A percentile compares a stretch with the other conserved stretches of the same genome.
These are phyloP conservation scores for Cercospora sp. DNA, from an alignment of 2,329 filamentous ascomycete species.

Conservation along the genomic window DNA sequence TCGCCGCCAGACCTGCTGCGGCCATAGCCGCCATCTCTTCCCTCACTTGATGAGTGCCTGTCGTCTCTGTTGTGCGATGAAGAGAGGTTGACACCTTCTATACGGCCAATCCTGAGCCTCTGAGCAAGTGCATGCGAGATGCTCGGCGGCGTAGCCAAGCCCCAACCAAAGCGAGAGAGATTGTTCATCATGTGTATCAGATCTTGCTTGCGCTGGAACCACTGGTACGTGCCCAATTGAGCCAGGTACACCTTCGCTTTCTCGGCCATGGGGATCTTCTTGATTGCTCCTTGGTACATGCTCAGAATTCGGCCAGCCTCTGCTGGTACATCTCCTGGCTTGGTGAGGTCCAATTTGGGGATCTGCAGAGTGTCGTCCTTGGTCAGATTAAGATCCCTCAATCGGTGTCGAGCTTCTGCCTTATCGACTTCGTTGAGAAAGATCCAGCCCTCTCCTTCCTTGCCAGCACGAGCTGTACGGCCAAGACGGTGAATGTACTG, in stretches of 20 bases:
- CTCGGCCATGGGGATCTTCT: constrained; percentile 44
- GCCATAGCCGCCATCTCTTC: constrained; percentile 12
- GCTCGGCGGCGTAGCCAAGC: constrained; percentile 53
- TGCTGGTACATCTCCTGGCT: constrained; percentile 44
- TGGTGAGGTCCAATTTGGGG: constrained; percentile 51
- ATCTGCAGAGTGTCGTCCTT: constrained; percentile 55
- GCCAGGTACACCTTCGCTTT: constrained; percentile 58
- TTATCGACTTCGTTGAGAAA: constrained; percentile 61
- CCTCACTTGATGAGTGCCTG: not conserved
- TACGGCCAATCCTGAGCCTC: constrained; percentile 33
- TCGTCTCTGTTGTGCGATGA: constrained; percentile 5
- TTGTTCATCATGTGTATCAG: constrained; percentile 56
- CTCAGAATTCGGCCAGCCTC: constrained; percentile 49
- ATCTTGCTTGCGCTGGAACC: constrained; percentile 41
- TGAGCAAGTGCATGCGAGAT: constrained; percentile 36
- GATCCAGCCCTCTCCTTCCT: constrained; percentile 70
- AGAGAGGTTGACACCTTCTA: constrained; percentile 38
- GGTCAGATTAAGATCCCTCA: constrained; percentile 63
- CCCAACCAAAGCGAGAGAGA: constrained; percentile 56
- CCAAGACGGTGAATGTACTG: constrained; percentile 56
- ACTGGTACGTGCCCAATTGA: constrained; percentile 56
- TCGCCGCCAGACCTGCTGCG: constrained; percentile 7
- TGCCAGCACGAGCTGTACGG: constrained; percentile 64
- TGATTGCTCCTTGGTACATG: constrained; percentile 46
- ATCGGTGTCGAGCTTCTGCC: constrained; percentile 49